These are phyloP conservation scores for Balansia obtecta DNA, from an alignment of 2,329 filamentous ascomycete genomes.

Conservation along the genomic window DNA sequence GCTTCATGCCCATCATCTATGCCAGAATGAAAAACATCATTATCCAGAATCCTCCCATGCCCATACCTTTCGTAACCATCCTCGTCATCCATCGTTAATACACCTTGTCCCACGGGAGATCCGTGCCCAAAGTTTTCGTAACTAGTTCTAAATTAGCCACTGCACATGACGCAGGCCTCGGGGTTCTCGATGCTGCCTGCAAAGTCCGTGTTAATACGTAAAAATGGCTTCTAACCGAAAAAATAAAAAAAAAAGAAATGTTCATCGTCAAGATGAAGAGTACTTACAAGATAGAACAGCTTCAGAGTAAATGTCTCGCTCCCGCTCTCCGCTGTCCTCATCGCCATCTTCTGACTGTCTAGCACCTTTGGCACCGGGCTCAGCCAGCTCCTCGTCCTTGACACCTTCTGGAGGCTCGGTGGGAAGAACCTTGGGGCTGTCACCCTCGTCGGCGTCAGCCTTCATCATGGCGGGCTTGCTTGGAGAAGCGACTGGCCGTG, in stretches of 20 bases:
- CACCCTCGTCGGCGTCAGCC: constrained; percentile 64
- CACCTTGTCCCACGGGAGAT: constrained; percentile 8
- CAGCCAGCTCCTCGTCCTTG: constrained; percentile 53
- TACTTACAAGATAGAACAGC: constrained; percentile 73
- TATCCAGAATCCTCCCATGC: constrained; percentile 7
- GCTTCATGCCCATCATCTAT: constrained; percentile 2
- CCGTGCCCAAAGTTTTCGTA: neutral
- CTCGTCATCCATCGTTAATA: constrained; percentile 19
- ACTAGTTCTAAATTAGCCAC: constrained; percentile 48
- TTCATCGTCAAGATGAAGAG: constrained; percentile 10
- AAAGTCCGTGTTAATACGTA: constrained; percentile 5
- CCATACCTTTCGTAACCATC: constrained; percentile 16
- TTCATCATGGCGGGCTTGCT: constrained; percentile 57
- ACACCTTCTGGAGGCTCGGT: constrained; percentile 54
- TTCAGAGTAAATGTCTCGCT: constrained; percentile 91
- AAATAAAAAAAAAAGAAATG: neutral
- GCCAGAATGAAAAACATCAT: constrained; percentile 11
- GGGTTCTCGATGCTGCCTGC: constrained; percentile 90
- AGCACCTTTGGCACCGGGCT: constrained; percentile 36
- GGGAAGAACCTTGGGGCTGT: constrained; percentile 66
- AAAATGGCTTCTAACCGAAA: neutral
- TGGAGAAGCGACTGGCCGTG: constrained; percentile 40
- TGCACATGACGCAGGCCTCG: constrained; percentile 94
- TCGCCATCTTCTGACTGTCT: constrained; percentile 62
- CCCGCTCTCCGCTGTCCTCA: constrained; percentile 58